Base-by-base conservation (phyloP, 202 grass and related monocot genomes). In the Miscanthus sacchariflorus region DNA sequence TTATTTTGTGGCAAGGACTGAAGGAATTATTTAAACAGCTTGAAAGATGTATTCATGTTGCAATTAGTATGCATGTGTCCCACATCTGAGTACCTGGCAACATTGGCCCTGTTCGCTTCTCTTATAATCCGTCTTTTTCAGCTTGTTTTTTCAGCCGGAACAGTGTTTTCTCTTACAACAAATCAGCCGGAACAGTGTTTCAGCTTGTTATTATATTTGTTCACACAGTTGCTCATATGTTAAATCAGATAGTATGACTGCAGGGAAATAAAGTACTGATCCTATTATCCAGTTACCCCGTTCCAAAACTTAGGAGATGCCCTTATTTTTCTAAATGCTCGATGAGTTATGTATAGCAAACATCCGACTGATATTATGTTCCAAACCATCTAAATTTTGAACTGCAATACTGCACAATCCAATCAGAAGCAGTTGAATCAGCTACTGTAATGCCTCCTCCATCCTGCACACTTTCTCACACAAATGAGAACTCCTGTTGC, bases 51-150 rank as follows among this genome's bases (percentile, higher is more conserved):
- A 3, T 72, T 83, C 59, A 56, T 81, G 64, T 40, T 36, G 40
- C 56, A 83, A 74, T 73, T 12, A 90, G 72, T 83, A 8, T 42
- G 13, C 13, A 48, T 52, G 71, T 50, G 18, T 24, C 25, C n/a
- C 5, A n/a, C 66, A 27, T 27, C 42, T 21, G 23, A 72, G 30
- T 61, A 72, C 40, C 28, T 77, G 30, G 66, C 42, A 33, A 25
- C 19, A 56, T 33, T 33, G 30, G 30, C 30, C 30, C 30, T 33
- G 2, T 33, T 33, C 30, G 30, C 30, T 33, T 33, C 1, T 33
- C 30, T 33, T 33, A 33, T 33, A 33, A 33, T 33, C 30, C 30
- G 30, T 33, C 30, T 33, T 33, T 33, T 33, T 33, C 30, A 33
- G 30, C 30, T 33, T 33, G 30, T 33, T 33, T 33, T 33, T 33